Percentiles rank a stretch among this genome's conserved stretches.
Conservation (phyloP, 306 rosid genomes). For the Ammopiptanthus mongolicus region DNA sequence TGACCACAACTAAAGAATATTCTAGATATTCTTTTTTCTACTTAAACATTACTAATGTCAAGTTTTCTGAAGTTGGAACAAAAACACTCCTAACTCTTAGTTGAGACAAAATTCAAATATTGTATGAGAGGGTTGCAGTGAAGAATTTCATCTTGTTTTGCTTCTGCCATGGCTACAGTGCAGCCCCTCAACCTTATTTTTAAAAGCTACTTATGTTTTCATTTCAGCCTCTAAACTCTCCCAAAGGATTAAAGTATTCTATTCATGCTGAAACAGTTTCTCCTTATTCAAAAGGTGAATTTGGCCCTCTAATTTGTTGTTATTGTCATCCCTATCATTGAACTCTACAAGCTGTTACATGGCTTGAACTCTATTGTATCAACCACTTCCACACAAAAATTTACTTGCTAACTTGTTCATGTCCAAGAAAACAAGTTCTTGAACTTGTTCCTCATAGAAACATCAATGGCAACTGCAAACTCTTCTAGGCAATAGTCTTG, state of each 20-base stretch:
- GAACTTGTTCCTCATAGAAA: background rate
- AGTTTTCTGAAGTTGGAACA: background rate
- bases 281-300: background rate
- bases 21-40: background rate
- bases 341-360: background rate
- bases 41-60: background rate
- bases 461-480: background rate
- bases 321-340: background rate
- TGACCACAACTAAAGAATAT: background rate
- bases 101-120: background rate
- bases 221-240: background rate
- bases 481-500: background rate
- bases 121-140: background rate
- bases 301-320: background rate
- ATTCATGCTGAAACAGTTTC: background rate
- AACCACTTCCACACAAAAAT: background rate
- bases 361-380: background rate
- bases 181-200: background rate
- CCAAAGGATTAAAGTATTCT: background rate
- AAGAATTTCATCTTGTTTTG: background rate
- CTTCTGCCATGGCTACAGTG: background rate
- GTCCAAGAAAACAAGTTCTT: background rate
- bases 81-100: background rate
- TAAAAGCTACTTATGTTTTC: background rate
- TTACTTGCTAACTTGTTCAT: background rate